A percentile compares a stretch with the other conserved stretches of the same genome.
Conservation (phyloP, 2,329 filamentous ascomycete species). For the Aschersonia sp. region DNA sequence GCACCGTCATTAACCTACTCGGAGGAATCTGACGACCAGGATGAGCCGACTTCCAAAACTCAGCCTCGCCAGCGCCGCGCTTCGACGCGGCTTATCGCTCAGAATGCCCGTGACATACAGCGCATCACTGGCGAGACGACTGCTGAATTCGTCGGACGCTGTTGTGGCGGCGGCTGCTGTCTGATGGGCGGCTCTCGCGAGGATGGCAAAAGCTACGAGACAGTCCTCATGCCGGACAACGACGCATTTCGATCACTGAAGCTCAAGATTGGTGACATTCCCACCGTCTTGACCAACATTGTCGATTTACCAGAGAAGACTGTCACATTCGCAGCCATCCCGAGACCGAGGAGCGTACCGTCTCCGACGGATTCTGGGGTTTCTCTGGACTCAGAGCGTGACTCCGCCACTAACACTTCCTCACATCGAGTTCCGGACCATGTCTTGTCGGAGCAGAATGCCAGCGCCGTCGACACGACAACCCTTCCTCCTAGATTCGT, state of each 20-base stretch:
- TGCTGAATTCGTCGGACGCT: constrained; percentile 45
- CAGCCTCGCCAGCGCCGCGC: constrained; percentile 43
- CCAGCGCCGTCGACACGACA: constrained; percentile 33
- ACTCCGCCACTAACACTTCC: constrained; percentile 7
- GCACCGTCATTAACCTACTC: constrained; percentile 50
- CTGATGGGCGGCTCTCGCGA: constrained; percentile 29
- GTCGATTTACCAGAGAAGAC: constrained; percentile 61
- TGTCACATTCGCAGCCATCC: constrained; percentile 51
- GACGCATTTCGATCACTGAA: constrained; percentile 68
- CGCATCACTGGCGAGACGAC: constrained; percentile 51
- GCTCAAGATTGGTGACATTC: constrained; percentile 62
- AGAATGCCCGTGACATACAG: constrained; percentile 46
- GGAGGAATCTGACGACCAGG: constrained; percentile 45
- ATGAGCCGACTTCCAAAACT: constrained; percentile 29
- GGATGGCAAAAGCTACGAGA: constrained; percentile 35
- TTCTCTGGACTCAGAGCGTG: constrained; percentile 23
- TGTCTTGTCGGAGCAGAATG: constrained; percentile 6
- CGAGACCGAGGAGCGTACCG: constrained; percentile 15
- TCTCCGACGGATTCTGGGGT: constrained; percentile 36
- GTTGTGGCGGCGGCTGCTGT: constrained; percentile 51
- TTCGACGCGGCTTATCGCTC: constrained; percentile 53
- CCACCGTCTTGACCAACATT: constrained; percentile 56
- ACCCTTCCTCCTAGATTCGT: constrained; percentile 77
- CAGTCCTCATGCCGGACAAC: constrained; percentile 55
- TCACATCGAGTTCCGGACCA: constrained; percentile 14